These are phyloP conservation scores for Tricholoma matsutake DNA, from an alignment of 768 basidiomycete species.

Conservation along the genomic window DNA sequence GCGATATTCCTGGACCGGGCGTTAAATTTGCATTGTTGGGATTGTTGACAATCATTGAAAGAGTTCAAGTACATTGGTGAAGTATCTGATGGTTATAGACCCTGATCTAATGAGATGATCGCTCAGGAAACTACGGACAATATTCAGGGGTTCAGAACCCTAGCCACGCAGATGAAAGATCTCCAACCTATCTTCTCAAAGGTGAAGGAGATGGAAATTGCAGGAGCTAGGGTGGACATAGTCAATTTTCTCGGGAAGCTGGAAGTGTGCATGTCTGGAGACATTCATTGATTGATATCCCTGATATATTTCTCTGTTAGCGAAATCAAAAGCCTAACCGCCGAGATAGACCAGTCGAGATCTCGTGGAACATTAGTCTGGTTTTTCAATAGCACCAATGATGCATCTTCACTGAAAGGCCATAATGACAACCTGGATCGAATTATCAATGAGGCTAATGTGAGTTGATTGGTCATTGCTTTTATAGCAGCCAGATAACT, in stretches of 20 bases:
- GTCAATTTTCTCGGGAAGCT: background rate
- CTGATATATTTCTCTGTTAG: background rate
- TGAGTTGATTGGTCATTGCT: background rate
- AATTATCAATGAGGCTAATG: background rate
- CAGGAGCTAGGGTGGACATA: background rate
- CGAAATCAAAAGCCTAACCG: background rate
- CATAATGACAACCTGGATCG: background rate
- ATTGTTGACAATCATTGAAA: no score
- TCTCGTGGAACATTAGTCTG: background rate
- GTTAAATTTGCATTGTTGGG: no score
- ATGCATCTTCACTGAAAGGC: background rate
- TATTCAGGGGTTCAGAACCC: background rate
- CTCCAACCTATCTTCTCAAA: no score
- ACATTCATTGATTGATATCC: background rate
- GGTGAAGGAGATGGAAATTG: background rate
- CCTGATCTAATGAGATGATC: background rate
- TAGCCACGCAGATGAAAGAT: background rate
- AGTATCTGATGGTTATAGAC: no score
- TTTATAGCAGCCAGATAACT: background rate
- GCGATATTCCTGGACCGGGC: no score
- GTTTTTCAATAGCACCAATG: background rate
- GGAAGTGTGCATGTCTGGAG: background rate
- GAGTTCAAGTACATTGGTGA: no score
- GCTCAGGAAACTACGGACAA: background rate
- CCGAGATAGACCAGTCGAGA: background rate